Evolutionary conservation across 805 yeast species (phyloP).

Genomic region (Starmera quercuum): DNA sequence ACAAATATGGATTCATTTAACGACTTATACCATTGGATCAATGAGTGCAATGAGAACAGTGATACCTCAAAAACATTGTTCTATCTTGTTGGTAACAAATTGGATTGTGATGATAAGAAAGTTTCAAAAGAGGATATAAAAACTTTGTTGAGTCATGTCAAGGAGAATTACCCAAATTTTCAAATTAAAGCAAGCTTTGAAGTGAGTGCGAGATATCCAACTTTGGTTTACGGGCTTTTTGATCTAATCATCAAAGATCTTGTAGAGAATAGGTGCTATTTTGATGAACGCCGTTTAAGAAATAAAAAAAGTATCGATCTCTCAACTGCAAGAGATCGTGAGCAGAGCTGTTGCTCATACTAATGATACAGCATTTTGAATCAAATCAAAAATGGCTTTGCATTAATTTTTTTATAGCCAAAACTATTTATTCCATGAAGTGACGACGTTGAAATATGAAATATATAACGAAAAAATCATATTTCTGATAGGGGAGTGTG

Average conservation of each 20-base stretch:
- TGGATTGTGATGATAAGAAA: conserved; percentile 27
- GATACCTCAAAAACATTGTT: conserved; percentile 25
- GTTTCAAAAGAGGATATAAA: conserved; percentile 33
- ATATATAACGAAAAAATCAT: too few species aligned
- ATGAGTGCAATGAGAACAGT: conserved; percentile 30
- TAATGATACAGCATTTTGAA: conserved; percentile 2
- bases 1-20: conserved; percentile 29
- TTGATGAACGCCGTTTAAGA: conserved; percentile 20
- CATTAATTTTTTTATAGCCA: background rate
- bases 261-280: conserved; percentile 31
- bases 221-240: conserved; percentile 29
- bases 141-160: conserved; percentile 21
- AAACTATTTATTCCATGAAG: too few species aligned
- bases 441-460: too few species aligned
- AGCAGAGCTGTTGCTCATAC: conserved; percentile 17
- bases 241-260: conserved; percentile 30
- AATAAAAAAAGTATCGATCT: conserved; percentile 21
- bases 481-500: too few species aligned
- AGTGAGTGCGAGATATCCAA: conserved; percentile 37
- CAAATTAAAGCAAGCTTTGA: conserved; percentile 35
- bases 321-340: conserved; percentile 15
- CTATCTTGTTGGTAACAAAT: conserved; percentile 39
- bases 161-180: conserved; percentile 21
- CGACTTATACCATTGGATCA: conserved; percentile 32
- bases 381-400: background rate